Evolutionary conservation across 495 filamentous ascomycete genomes (phyloP).

Genomic region (Chaetomium cochliodes): DNA sequence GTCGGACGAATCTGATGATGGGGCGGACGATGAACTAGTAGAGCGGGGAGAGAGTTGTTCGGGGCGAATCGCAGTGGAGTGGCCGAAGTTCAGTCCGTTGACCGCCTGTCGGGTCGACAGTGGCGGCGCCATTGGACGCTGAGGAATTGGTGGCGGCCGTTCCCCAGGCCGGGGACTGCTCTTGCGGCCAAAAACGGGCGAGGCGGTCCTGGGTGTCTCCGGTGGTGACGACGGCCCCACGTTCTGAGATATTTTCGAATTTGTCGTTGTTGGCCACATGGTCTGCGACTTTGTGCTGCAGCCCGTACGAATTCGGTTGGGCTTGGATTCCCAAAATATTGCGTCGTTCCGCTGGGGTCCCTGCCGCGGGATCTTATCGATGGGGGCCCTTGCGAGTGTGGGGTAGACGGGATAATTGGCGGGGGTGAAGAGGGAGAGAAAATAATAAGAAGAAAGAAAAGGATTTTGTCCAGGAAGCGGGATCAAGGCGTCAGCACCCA

Average conservation of each 20-base stretch:
- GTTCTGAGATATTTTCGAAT: conserved; percentile 46
- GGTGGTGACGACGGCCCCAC: conserved; percentile 55
- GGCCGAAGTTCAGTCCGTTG: conserved; percentile 44
- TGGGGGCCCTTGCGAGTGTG: conserved; percentile 36
- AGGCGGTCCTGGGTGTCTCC: conserved; percentile 49
- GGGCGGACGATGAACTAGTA: conserved; percentile 39
- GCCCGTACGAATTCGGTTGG: conserved; percentile 14
- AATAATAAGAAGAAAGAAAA: conserved; percentile 28
- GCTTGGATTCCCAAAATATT: conserved; percentile 14
- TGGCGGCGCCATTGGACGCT: conserved; percentile 36
- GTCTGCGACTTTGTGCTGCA: conserved; percentile 23
- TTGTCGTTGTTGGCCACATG: conserved; percentile 53
- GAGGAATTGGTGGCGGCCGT: conserved; percentile 32
- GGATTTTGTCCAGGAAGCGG: conserved; percentile 5
- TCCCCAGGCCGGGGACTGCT: conserved; percentile 28
- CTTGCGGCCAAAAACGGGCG: conserved; percentile 43
- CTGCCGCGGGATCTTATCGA: conserved; percentile 38
- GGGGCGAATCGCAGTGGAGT: conserved; percentile 39
- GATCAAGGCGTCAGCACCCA: conserved; percentile 50
- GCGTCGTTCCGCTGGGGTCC: conserved; percentile 15
- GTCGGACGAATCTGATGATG: conserved; percentile 35
- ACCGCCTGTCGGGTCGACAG: conserved; percentile 39
- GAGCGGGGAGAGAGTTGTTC: conserved; percentile 54
- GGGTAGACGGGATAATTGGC: conserved; percentile 34
- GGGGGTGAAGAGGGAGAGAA: conserved; percentile 20